Conservation (phyloP, 2,329 filamentous ascomycete species). For the Paecilomyces formosus region DNA sequence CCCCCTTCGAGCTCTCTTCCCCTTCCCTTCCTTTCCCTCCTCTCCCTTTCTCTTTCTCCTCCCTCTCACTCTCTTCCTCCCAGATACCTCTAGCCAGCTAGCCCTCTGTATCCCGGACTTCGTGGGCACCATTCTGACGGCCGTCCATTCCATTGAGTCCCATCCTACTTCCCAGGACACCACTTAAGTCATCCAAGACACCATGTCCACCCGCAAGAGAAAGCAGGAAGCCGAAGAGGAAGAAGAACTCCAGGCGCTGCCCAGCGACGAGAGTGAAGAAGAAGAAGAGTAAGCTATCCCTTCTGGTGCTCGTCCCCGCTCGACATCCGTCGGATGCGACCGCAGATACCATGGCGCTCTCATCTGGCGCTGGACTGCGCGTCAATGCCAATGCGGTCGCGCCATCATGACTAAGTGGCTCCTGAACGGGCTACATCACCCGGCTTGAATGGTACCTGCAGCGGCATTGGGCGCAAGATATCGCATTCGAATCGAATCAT, state of each 20-base stretch:
- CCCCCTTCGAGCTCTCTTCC: constrained; percentile 24
- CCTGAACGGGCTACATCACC: not conserved
- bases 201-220: constrained; percentile 44
- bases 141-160: not conserved
- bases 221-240: constrained; percentile 40
- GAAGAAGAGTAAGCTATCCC: constrained; percentile 41
- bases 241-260: constrained; percentile 40
- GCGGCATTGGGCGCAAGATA: not conserved
- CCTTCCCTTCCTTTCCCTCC: constrained; percentile 6
- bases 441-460: not conserved
- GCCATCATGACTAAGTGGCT: not conserved
- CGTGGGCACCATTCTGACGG: not conserved
- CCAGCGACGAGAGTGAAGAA: constrained; percentile 43
- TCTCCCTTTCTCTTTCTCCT: not conserved
- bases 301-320: constrained; percentile 2
- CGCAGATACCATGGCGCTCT: not conserved
- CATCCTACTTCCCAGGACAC: not conserved
- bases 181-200: constrained; percentile 2
- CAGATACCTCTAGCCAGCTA: constrained; percentile 1
- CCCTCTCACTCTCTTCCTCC: constrained; percentile 8
- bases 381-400: not conserved
- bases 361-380: not conserved
- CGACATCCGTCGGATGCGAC: not conserved
- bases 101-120: not conserved
- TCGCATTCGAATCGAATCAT: not conserved